Percentiles rank a stretch among this genome's conserved stretches.
Conservation (phyloP, 805 yeast genomes). For the Blastobotrys mokoenaii region DNA sequence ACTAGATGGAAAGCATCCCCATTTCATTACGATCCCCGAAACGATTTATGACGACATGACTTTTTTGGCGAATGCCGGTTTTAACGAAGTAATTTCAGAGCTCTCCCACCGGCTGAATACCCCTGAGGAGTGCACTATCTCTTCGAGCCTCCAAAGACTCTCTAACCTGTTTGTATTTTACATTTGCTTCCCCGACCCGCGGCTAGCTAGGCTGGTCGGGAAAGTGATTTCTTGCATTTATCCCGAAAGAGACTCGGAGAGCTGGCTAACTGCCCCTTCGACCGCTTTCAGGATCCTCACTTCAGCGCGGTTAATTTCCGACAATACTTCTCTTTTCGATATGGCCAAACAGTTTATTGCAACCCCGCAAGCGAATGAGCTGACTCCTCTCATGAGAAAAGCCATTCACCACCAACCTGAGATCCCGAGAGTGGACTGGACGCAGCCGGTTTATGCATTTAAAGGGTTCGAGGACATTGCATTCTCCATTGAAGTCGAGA, state of each 20-base stretch:
- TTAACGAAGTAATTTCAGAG: background rate
- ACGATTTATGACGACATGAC: conserved; percentile 1
- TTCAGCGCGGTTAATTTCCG: no score
- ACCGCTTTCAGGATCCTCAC: background rate
- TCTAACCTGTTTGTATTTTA: conserved; percentile 2
- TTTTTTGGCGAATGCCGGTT: background rate
- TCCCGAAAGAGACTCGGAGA: conserved; percentile 14
- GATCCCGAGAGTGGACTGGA: background rate
- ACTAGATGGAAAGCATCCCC: background rate
- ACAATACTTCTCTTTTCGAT: background rate
- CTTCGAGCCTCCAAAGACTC: background rate
- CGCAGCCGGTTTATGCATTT: background rate
- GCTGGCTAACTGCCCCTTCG: conserved; percentile 18
- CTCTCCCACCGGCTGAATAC: background rate
- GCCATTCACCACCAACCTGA: background rate
- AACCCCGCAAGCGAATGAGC: background rate
- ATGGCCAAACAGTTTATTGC: background rate
- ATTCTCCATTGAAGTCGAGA: conserved; percentile 6
- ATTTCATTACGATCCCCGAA: conserved; percentile 7
- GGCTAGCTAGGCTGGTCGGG: conserved; percentile 11
- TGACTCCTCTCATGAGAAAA: background rate
- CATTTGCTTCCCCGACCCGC: conserved; percentile 9
- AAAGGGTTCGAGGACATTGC: conserved; percentile 9
- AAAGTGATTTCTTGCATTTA: conserved; percentile 10
- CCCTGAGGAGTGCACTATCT: background rate